Conservation (phyloP, 495 filamentous ascomycete genomes). For the Echria macrotheca region DNA sequence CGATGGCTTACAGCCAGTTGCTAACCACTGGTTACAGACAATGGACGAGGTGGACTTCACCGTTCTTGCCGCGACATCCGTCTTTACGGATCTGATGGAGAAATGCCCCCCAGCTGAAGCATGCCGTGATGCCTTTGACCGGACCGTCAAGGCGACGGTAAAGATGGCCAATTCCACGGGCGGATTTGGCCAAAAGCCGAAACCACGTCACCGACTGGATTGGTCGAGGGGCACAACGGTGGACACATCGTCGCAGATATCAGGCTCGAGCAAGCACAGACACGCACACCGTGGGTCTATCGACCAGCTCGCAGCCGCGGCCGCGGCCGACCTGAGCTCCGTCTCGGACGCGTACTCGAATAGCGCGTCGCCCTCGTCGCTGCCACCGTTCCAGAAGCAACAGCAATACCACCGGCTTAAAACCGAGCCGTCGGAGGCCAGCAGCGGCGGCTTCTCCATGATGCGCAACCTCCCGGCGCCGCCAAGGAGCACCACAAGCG, state of each 20-base stretch:
- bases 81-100: constrained; percentile 39
- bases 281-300: constrained; percentile 13
- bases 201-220: neutral
- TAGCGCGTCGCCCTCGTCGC: constrained; percentile 14
- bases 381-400: constrained; percentile 16
- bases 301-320: constrained; percentile 11
- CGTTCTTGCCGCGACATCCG: constrained; percentile 79
- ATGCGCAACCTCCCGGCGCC: constrained; percentile 31
- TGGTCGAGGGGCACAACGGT: constrained; percentile 5
- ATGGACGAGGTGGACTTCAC: constrained; percentile 97
- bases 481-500: constrained; percentile 28
- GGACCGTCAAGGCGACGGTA: constrained; percentile 90
- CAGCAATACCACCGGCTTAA: constrained; percentile 34
- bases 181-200: constrained; percentile 57
- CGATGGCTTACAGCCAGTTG: neutral
- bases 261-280: constrained; percentile 14
- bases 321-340: constrained; percentile 5
- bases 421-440: constrained; percentile 20
- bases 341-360: constrained; percentile 22
- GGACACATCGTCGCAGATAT: constrained; percentile 13
- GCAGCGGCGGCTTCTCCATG: constrained; percentile 30
- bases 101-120: constrained; percentile 46
- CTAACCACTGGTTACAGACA: constrained; percentile 49
- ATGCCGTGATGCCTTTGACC: constrained; percentile 92
- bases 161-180: constrained; percentile 84